Conservation (phyloP, 2,329 filamentous ascomycete species). For the Biscogniauxia mediterranea region DNA sequence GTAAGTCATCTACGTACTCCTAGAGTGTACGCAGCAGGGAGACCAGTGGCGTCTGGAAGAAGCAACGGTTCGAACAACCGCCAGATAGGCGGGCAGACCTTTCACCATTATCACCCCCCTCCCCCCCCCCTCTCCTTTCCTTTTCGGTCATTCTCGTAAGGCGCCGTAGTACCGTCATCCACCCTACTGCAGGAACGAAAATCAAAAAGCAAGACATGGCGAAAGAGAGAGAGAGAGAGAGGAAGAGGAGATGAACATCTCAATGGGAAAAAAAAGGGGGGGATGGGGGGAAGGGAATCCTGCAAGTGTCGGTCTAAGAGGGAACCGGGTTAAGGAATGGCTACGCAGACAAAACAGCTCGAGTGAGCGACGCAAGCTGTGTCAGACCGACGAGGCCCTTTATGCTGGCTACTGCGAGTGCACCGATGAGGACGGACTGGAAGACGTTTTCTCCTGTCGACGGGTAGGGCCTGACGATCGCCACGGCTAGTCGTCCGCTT, state of each 20-base stretch:
- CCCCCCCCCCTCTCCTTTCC: neutral
- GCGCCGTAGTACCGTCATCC: constrained; percentile 19
- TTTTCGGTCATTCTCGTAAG: neutral
- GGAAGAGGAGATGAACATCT: neutral
- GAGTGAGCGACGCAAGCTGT: neutral
- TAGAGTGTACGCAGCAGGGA: neutral
- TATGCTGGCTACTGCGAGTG: neutral
- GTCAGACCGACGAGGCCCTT: neutral
- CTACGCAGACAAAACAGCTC: neutral
- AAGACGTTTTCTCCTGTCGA: neutral
- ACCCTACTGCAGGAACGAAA: constrained; percentile 32
- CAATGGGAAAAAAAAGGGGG: neutral
- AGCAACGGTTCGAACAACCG: neutral
- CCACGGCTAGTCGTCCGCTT: constrained; percentile 8
- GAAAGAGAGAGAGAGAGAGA: constrained; percentile 3
- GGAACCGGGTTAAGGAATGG: neutral
- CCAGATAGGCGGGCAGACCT: neutral
- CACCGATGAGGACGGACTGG: neutral
- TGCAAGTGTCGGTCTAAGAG: neutral
- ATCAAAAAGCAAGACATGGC: constrained; percentile 23
- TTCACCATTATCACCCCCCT: no score
- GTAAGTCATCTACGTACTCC: neutral
- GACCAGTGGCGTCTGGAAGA: neutral
- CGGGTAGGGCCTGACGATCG: constrained; percentile 3
- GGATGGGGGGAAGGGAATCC: neutral